Evolutionary conservation across 2,329 filamentous ascomycete species (phyloP).

Genomic region (Neocucurbitaria cava): DNA sequence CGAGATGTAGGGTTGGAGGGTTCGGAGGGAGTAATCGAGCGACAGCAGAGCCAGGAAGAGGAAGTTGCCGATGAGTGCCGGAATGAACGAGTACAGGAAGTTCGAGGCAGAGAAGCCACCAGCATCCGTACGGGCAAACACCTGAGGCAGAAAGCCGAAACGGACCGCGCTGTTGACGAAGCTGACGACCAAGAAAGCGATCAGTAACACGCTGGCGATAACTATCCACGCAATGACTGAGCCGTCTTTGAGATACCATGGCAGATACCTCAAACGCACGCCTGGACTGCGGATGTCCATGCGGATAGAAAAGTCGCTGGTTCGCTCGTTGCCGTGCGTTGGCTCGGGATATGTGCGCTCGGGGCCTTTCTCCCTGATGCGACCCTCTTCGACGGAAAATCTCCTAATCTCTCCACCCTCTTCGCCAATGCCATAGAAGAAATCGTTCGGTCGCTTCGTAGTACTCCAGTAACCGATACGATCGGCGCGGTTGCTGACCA

Average conservation of each 20-base stretch:
- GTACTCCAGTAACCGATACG: slow-evolving; percentile 87
- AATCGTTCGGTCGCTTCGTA: slow-evolving; percentile 66
- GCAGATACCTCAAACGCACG: slow-evolving; percentile 72
- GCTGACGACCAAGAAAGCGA: slow-evolving; percentile 72
- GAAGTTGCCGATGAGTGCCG: slow-evolving; percentile 70
- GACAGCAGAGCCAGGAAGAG: slow-evolving; percentile 72
- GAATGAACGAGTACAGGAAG: slow-evolving; percentile 83
- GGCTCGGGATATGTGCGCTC: slow-evolving; percentile 28
- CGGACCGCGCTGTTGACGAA: slow-evolving; percentile 74
- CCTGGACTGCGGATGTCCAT: slow-evolving; percentile 60
- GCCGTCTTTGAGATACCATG: slow-evolving; percentile 75
- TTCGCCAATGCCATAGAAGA: slow-evolving; percentile 84
- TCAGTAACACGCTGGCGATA: slow-evolving; percentile 46
- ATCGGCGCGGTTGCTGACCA: slow-evolving; percentile 66
- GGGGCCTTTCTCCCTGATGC: slow-evolving; percentile 54
- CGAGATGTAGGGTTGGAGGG: slow-evolving; percentile 73
- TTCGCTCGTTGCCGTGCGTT: slow-evolving; percentile 33
- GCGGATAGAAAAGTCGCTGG: slow-evolving; percentile 53
- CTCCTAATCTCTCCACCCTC: slow-evolving; percentile 60
- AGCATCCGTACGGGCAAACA: slow-evolving; percentile 66
- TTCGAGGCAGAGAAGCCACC: slow-evolving; percentile 82
- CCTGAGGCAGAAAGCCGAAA: slow-evolving; percentile 73
- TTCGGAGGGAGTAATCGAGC: slow-evolving; percentile 70
- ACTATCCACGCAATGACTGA: slow-evolving; percentile 70
- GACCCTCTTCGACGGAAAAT: slow-evolving; percentile 59